Evolutionary conservation across 2,329 filamentous ascomycete species (phyloP).

Genomic region (Ceratocystis destructans): DNA sequence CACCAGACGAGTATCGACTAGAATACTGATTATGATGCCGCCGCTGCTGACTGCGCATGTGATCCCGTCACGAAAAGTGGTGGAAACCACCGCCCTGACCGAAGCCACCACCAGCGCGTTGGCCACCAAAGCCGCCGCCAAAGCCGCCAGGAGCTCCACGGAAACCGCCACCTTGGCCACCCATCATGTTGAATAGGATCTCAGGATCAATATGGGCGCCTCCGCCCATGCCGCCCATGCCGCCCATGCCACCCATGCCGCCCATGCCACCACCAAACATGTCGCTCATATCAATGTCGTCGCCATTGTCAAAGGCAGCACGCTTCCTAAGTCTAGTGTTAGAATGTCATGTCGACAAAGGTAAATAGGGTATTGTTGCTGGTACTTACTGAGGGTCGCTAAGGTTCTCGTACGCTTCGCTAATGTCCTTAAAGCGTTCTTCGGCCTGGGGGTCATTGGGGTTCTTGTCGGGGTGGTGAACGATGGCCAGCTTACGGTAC

Average conservation of each 20-base stretch:
- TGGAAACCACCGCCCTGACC: constrained; percentile 42
- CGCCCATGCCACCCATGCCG: constrained; percentile 53
- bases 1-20: neutral
- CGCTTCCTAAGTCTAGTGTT: constrained; percentile 50
- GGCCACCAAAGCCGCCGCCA: constrained; percentile 28
- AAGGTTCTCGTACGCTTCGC: constrained; percentile 90
- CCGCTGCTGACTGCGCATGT: neutral
- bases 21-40: neutral
- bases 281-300: constrained; percentile 76
- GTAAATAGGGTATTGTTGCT: constrained; percentile 7
- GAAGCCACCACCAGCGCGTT: constrained; percentile 37
- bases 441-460: constrained; percentile 71
- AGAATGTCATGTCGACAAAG: constrained; percentile 23
- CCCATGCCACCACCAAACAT: constrained; percentile 62
- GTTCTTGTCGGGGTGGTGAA: constrained; percentile 97
- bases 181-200: constrained; percentile 76
- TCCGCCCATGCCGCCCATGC: constrained; percentile 50
- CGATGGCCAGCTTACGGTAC: constrained; percentile 85
- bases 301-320: constrained; percentile 79
- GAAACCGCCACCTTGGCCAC: constrained; percentile 41
- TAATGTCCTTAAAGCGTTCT: constrained; percentile 92
- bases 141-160: constrained; percentile 33
- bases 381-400: constrained; percentile 78
- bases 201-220: constrained; percentile 60
- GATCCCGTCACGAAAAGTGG: constrained; percentile 35